Conservation (phyloP, 306 rosid species). For the Pyrus pyrifolia region DNA sequence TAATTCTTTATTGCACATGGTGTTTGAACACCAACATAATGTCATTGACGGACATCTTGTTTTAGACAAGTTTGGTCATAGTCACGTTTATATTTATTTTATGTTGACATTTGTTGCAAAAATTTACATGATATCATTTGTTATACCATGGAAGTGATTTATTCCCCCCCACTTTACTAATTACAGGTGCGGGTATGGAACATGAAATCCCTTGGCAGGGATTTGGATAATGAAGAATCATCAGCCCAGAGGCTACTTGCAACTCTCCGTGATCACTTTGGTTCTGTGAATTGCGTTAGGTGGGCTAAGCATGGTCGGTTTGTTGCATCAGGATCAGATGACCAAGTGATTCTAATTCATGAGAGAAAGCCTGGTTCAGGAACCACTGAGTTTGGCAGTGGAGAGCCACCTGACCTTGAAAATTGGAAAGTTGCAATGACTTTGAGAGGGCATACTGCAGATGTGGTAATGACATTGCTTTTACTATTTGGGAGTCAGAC, state of each 20-base stretch:
- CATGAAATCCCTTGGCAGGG: constrained; percentile 74
- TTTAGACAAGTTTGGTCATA: background rate
- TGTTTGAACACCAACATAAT: background rate
- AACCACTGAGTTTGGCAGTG: constrained; percentile 96
- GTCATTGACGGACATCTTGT: background rate
- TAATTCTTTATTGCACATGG: background rate
- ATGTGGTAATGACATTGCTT: constrained; percentile 83
- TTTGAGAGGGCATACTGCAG: constrained; percentile 97
- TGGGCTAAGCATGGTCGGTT: constrained; percentile 94
- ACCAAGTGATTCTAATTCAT: constrained; percentile 84
- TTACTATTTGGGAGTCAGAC: background rate
- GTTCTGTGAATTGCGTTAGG: constrained; percentile 96
- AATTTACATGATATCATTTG: background rate
- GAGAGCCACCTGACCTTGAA: constrained; percentile 97
- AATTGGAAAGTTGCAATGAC: constrained; percentile 97
- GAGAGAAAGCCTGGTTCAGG: constrained; percentile 99
- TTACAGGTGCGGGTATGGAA: constrained; percentile 95
- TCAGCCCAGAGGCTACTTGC: constrained; percentile 89
- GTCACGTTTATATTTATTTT: background rate
- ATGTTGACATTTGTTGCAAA: background rate
- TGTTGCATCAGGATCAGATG: constrained; percentile 96
- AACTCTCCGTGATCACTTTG: constrained; percentile 93
- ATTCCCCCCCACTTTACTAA: background rate
- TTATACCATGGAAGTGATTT: background rate
- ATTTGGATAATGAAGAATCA: constrained; percentile 48